Evolutionary conservation across 2,329 filamentous ascomycete species (phyloP).

Genomic region (Knufia petricola): DNA sequence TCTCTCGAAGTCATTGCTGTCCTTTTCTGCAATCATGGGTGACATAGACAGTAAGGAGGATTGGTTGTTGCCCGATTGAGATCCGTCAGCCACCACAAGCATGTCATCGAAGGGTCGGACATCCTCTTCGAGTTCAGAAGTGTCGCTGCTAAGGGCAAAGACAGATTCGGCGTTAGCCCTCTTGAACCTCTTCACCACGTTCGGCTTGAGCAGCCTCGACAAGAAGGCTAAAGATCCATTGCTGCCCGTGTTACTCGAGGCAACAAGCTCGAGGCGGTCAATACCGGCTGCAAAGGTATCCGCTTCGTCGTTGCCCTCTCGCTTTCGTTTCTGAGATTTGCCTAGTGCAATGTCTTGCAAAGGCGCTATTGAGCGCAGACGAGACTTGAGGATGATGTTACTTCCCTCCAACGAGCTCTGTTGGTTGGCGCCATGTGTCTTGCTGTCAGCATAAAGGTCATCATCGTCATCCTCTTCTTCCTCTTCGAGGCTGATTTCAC

Average conservation of each 20-base stretch:
- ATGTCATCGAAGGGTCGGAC: constrained; percentile 7
- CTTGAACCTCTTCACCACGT: constrained; percentile 58
- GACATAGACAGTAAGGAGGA: constrained; percentile 2
- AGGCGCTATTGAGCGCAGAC: constrained; percentile 17
- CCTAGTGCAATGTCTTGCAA: constrained; percentile 18
- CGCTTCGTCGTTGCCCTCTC: constrained; percentile 47
- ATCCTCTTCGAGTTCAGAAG: constrained; percentile 4
- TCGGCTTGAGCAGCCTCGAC: constrained; percentile 67
- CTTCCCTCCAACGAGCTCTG: constrained; percentile 8
- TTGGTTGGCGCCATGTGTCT: constrained; percentile 23
- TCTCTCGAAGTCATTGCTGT: constrained; percentile 82
- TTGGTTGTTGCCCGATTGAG: not conserved
- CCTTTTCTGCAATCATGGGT: constrained; percentile 21
- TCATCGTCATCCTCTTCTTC: constrained; percentile 46
- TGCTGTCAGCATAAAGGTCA: constrained; percentile 36
- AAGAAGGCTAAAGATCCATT: constrained; percentile 63
- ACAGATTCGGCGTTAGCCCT: constrained; percentile 24
- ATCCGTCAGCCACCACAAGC: not conserved
- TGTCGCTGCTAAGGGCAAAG: constrained; percentile 6
- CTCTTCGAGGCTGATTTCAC: constrained; percentile 44
- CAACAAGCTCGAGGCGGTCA: constrained; percentile 41
- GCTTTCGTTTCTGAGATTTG: constrained; percentile 18
- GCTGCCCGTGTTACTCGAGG: constrained; percentile 46
- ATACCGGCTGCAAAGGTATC: constrained; percentile 41
- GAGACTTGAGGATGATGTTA: constrained; percentile 15